Conservation (phyloP, 2,329 filamentous ascomycete species). For the Penicillium brasilianum region DNA sequence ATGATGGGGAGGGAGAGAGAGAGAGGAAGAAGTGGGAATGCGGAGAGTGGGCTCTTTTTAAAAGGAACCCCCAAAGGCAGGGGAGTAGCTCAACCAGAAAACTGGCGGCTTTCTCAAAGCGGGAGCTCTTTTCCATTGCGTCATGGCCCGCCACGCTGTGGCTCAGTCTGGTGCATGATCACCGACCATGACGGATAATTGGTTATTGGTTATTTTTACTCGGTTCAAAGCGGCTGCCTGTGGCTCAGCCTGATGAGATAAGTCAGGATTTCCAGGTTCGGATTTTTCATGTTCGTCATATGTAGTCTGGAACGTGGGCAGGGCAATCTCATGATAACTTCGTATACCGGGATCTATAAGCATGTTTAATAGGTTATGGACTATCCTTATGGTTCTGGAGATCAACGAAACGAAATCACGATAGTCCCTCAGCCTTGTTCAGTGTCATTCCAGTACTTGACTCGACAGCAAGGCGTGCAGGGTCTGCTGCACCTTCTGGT, state of each 20-base stretch:
- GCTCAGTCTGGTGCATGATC: background rate
- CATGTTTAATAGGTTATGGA: too few relatives aligned
- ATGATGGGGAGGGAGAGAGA: slow-evolving; percentile 6
- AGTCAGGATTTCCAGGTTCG: background rate
- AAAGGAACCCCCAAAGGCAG: slow-evolving; percentile 56
- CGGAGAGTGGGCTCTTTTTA: slow-evolving; percentile 22
- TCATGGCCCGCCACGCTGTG: slow-evolving; percentile 32
- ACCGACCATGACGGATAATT: background rate
- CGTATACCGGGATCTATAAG: background rate
- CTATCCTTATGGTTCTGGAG: background rate
- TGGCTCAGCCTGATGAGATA: slow-evolving; percentile 6
- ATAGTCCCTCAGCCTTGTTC: slow-evolving; percentile 6
- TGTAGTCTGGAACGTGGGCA: background rate
- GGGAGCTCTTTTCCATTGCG: slow-evolving; percentile 33
- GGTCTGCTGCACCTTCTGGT: background rate
- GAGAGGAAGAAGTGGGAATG: slow-evolving; percentile 13
- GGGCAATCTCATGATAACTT: background rate
- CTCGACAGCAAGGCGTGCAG: background rate
- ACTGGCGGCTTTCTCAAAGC: background rate
- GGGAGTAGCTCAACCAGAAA: slow-evolving; percentile 55
- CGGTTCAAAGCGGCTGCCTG: slow-evolving; percentile 1
- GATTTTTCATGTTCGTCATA: background rate
- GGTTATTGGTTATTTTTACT: background rate
- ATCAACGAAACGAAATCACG: background rate
- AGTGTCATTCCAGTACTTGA: background rate